Conservation (phyloP, 352 stramenopile genomes). For the Pythium sukuiense region DNA sequence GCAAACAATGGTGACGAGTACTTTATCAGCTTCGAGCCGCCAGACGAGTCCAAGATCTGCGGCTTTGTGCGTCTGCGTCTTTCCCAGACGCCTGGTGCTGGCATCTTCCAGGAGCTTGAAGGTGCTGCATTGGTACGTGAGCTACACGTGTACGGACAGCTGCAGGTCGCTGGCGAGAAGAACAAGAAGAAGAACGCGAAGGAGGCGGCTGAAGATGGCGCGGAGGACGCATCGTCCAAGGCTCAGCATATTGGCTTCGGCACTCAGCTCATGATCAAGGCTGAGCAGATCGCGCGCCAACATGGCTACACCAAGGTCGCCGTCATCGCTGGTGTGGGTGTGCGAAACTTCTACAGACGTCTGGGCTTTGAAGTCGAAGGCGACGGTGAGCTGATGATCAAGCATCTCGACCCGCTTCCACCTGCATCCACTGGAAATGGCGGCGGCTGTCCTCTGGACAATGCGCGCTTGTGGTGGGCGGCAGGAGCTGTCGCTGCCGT, state of each 20-base stretch:
- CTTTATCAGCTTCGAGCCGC: conserved; percentile 92
- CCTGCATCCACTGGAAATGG: background rate
- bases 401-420: conserved; percentile 41
- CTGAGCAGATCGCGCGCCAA: conserved; percentile 69
- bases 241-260: conserved; percentile 90
- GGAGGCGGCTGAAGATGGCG: conserved; percentile 6
- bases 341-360: conserved; percentile 90
- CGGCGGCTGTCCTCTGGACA: conserved; percentile 6
- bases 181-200: conserved; percentile 34
- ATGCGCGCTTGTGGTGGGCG: conserved; percentile 3
- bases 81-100: conserved; percentile 56
- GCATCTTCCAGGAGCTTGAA: conserved; percentile 74
- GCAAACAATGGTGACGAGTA: conserved; percentile 89
- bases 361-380: conserved; percentile 87
- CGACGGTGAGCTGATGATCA: conserved; percentile 87
- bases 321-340: conserved; percentile 90
- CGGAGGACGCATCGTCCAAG: conserved; percentile 35
- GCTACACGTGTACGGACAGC: conserved; percentile 90
- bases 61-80: conserved; percentile 89
- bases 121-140: conserved; percentile 86
- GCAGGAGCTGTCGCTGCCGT: conserved; percentile 11
- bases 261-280: conserved; percentile 84
- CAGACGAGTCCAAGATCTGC: conserved; percentile 88
- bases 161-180: conserved; percentile 59
- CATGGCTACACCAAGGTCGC: conserved; percentile 81